Evolutionary conservation across 129 eudicot genomes (phyloP).

Genomic region (Smallanthus sonchifolius): DNA sequence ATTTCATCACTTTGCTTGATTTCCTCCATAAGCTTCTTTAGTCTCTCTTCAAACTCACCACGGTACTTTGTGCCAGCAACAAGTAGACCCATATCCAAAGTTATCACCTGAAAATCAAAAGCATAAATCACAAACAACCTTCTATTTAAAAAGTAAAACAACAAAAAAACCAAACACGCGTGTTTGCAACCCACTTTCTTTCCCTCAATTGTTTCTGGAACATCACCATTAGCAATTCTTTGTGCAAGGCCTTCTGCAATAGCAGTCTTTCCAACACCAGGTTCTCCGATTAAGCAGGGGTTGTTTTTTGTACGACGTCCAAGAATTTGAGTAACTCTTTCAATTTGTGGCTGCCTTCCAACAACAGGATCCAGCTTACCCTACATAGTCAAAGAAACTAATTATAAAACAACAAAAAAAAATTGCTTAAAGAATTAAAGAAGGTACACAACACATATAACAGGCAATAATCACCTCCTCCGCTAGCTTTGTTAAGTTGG

Average conservation of each 20-base stretch:
- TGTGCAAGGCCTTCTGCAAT: constrained; percentile 96
- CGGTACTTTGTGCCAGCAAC: constrained; percentile 96
- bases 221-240: constrained; percentile 87
- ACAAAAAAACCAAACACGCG: background rate
- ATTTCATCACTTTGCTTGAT: constrained; percentile 86
- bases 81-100: constrained; percentile 33
- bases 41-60: constrained; percentile 89
- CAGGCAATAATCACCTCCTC: constrained; percentile 54
- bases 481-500: constrained; percentile 82
- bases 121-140: background rate
- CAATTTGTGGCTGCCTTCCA: constrained; percentile 82
- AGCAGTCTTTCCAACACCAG: constrained; percentile 96
- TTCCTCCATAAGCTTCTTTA: constrained; percentile 94
- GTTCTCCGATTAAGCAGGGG: constrained; percentile 93
- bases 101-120: constrained; percentile 64
- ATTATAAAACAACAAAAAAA: background rate
- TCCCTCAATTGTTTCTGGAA: constrained; percentile 92
- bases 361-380: constrained; percentile 93
- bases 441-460: background rate
- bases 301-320: constrained; percentile 87
- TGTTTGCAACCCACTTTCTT: constrained; percentile 53
- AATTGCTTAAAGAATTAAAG: background rate
- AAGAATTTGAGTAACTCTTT: constrained; percentile 84
- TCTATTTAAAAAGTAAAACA: background rate
- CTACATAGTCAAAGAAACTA: constrained; percentile 28